phyloP scores from a whole-genome alignment of 495 filamentous ascomycete genomes.

The Mytilinidion resinicola region DNA sequence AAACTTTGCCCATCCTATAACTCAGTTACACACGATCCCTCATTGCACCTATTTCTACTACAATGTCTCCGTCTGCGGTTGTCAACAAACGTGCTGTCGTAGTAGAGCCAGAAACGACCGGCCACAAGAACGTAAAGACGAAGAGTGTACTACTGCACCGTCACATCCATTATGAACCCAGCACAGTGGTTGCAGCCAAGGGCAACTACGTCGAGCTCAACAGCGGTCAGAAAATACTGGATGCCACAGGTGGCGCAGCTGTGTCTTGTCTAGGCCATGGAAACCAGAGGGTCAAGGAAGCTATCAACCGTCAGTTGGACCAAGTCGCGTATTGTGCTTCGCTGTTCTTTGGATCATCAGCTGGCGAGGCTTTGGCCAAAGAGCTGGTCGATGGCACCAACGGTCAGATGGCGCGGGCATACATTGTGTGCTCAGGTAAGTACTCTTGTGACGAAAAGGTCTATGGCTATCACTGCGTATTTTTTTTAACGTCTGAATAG shows the following conservation, averaged over 20 bases:
- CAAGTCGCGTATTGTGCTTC: conserved; percentile 16
- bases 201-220: conserved; percentile 7
- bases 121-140: background rate
- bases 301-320: conserved; percentile 11
- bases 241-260: conserved; percentile 38
- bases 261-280: conserved; percentile 38
- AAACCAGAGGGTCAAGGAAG: conserved; percentile 25
- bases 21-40: too few relatives aligned
- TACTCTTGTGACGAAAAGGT: background rate
- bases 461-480: background rate
- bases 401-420: conserved; percentile 36
- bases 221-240: conserved; percentile 33
- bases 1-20: too few relatives aligned
- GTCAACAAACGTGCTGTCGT: background rate
- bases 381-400: conserved; percentile 33
- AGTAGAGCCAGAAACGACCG: background rate
- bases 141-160: conserved; percentile 6
- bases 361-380: conserved; percentile 40
- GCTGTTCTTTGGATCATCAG: conserved; percentile 13
- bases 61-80: background rate
- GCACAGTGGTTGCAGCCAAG: background rate
- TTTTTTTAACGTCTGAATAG: conserved; percentile 32
- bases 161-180: background rate
- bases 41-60: background rate
- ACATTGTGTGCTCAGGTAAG: conserved; percentile 55